Evolutionary conservation across 306 rosid genomes (phyloP), one percentile per base, ranked within the genome.

Genomic region (Quercus suber): DNA sequence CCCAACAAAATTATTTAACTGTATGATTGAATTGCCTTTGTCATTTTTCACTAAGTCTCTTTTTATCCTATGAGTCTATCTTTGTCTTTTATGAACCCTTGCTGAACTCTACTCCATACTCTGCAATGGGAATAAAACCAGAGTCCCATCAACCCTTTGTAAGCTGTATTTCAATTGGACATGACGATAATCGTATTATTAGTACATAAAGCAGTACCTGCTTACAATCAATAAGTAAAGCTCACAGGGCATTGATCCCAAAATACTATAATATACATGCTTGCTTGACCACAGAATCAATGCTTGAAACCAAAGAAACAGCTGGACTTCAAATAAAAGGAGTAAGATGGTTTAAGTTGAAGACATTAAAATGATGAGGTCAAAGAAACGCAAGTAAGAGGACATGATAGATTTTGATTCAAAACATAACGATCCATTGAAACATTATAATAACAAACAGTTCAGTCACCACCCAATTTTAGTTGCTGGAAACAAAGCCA

Each of bases 51-150:
- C 43, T 37, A 0, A 0, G 43, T 37, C 43, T 37, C 3, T 37
- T 37, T 37, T 37, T 37, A 6, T 7, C 43, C 43, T 7, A 7
- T 37, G 43, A 37, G 43, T 37, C 82, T 85, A 35, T 86, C 80
- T 52, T 88, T 88, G 52, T 67, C 70, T 78, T 76, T 85, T 63
- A 64, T 41, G 83, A 87, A 59, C 84, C 86, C 81, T 88, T 88
- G 43, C 23, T 75, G 78, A 91, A 92, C 81, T 95, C 89, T 15
- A 80, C 88, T 74, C 98, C 99, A 76, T 95, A 91, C 82, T 95
- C 98, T 41, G 96, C 97, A 80, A 93, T 91, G 57, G 96, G 89
- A 75, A 95, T 89, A 87, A 92, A 92, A 86, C 94, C 95, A 70
- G 88, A 81, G 64, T 97, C 88, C 82, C 86, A 56, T 55, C 94